Base-by-base conservation (phyloP, 1,284 basidiomycete species). In the Ceraceosorus guamensis region DNA sequence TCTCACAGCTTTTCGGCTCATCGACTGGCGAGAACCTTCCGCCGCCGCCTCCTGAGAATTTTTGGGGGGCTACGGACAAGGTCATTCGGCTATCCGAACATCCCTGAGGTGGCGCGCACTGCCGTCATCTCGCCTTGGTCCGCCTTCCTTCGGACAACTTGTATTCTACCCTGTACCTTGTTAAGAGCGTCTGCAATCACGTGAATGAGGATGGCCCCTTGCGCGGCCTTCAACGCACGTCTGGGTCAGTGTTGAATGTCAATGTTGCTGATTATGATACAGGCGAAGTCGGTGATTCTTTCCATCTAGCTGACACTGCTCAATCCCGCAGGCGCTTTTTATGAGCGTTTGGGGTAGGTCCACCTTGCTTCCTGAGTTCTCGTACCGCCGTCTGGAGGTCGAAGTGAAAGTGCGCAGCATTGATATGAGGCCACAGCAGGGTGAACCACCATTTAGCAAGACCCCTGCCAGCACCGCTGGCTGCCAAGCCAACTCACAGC, bases 401-500 rank as follows among this genome's bases (percentile, higher is more conserved):
- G 14, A 8, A 13, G 34, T 32, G 34, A 14, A 30, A 14, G n/a
- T 5, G 34, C 7, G 30, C 4, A 32, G 31, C 13, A 16, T 4
- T 5, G 14, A 31, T 11, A 14, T 14, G 16, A 48, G 14, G 34
- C 13, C 13, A 16, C 44, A 24, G 8, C 39, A 10, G 39, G 10
- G 39, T 43, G 10, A 43, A 16, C 39, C 16, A 10, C 39, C 39
- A 43, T 10, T 10, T 43, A 10, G 39, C 10, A 10, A 43, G 39
- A 16, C 39, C 16, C 39, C 39, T n/a, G n/a, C n/a, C n/a, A n/a
- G n/a, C 39, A 43, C 10, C 10, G 39, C 14, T 13, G 5, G 3
- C 39, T 13, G n/a, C 13, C 30, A 6, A 5, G 18, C 31, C 24
- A 6, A 82, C 85, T 61, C 71, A 90, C 88, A 65, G 88, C 88